phyloP scores from a whole-genome alignment of 1,139 yeast species.

The Sporopachydermia cereana region DNA sequence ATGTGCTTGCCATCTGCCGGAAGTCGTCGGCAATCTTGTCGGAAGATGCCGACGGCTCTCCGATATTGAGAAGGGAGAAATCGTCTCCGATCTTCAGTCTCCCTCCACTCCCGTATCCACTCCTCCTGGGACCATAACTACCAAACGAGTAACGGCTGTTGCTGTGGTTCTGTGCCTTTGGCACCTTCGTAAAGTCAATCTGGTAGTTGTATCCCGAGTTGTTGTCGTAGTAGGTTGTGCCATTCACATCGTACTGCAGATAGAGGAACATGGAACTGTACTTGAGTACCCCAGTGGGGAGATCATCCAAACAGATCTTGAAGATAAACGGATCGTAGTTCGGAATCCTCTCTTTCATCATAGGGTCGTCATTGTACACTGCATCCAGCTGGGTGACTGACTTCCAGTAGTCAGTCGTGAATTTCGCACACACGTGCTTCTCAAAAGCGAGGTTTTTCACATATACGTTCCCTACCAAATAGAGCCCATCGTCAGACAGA shows the following conservation, averaged over 20 bases:
- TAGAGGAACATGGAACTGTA: slow-evolving; percentile 37
- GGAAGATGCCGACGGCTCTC: background rate
- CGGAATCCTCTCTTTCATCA: slow-evolving; percentile 28
- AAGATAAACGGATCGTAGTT: slow-evolving; percentile 33
- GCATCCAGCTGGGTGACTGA: slow-evolving; percentile 64
- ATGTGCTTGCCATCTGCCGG: slow-evolving; percentile 1
- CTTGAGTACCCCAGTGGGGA: slow-evolving; percentile 22
- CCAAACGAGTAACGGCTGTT: slow-evolving; percentile 4
- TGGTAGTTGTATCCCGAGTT: slow-evolving; percentile 48
- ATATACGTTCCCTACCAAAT: slow-evolving; percentile 60
- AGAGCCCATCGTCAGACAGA: slow-evolving; percentile 43
- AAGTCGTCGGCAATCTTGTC: slow-evolving; percentile 8
- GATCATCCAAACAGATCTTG: slow-evolving; percentile 27
- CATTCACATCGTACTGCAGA: slow-evolving; percentile 40
- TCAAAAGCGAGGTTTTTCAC: slow-evolving; percentile 58
- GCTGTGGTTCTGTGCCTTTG: slow-evolving; percentile 8
- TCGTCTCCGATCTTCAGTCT: background rate
- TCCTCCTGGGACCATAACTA: slow-evolving; percentile 8
- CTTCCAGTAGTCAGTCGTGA: slow-evolving; percentile 62
- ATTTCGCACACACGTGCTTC: slow-evolving; percentile 50
- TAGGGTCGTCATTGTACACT: slow-evolving; percentile 43
- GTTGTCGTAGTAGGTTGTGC: slow-evolving; percentile 68
- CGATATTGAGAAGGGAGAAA: background rate
- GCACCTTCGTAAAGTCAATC: slow-evolving; percentile 31
- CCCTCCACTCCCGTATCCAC: slow-evolving; percentile 12